A percentile compares a stretch with the other conserved stretches of the same genome.
Evolutionary conservation across 2,329 filamentous ascomycete genomes (phyloP).

Genomic region (Aciculosporium take): DNA sequence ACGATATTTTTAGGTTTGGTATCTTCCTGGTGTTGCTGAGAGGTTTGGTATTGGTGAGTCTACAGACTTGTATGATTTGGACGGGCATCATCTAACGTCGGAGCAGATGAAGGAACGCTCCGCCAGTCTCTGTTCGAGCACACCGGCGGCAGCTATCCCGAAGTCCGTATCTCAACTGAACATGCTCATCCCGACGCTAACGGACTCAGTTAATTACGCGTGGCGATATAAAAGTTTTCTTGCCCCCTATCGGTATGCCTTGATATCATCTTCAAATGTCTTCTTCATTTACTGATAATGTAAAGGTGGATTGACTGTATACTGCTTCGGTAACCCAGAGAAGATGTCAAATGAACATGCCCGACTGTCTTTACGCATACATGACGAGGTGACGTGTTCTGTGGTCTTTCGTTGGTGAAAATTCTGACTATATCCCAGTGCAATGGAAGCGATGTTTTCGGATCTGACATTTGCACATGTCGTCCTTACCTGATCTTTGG

Average conservation of each 20-base stretch:
- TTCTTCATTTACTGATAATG: not conserved
- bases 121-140: slow-evolving; percentile 85
- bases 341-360: slow-evolving; percentile 83
- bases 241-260: slow-evolving; percentile 67
- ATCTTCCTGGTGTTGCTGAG: slow-evolving; percentile 75
- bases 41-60: slow-evolving; percentile 71
- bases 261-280: not conserved
- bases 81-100: slow-evolving; percentile 13
- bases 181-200: not conserved
- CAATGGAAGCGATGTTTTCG: slow-evolving; percentile 95
- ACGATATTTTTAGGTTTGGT: slow-evolving; percentile 44
- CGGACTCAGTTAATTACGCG: slow-evolving; percentile 61
- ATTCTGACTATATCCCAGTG: slow-evolving; percentile 35
- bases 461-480: slow-evolving; percentile 95
- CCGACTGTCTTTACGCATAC: slow-evolving; percentile 70
- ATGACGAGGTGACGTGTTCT: slow-evolving; percentile 36
- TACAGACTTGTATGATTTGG: not conserved
- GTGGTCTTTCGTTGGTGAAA: not conserved
- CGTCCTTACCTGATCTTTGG: slow-evolving; percentile 92
- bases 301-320: slow-evolving; percentile 73
- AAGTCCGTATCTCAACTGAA: slow-evolving; percentile 22
- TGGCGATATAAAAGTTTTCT: slow-evolving; percentile 85
- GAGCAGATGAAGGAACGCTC: slow-evolving; percentile 64
- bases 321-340: slow-evolving; percentile 89
- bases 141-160: slow-evolving; percentile 89